These are phyloP conservation scores for Teratosphaeria epicoccoides DNA, from an alignment of 2,329 filamentous ascomycete genomes.

Conservation along the genomic window DNA sequence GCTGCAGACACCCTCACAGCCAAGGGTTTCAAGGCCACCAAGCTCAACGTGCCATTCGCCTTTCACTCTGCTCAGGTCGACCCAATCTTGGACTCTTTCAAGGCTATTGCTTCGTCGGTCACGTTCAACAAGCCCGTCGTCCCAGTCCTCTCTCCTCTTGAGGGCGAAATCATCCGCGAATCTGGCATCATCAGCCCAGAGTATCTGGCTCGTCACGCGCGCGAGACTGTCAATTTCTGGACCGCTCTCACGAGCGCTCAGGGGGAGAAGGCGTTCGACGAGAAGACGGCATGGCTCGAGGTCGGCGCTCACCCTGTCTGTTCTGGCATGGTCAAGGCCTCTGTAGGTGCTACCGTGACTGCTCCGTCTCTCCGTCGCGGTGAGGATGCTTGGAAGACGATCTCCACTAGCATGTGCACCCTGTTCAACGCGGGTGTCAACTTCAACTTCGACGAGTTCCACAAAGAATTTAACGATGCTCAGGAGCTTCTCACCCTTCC, in stretches of 20 bases:
- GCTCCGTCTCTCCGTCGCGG: conserved; percentile 52
- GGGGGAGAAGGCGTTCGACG: conserved; percentile 48
- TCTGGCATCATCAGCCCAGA: conserved; percentile 46
- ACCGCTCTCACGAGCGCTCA: conserved; percentile 51
- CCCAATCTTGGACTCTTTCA: conserved; percentile 51
- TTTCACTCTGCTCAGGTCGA: conserved; percentile 59
- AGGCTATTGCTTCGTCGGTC: conserved; percentile 43
- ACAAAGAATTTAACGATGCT: conserved; percentile 48
- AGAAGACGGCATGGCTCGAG: conserved; percentile 61
- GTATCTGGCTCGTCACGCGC: conserved; percentile 55
- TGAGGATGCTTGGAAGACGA: conserved; percentile 54
- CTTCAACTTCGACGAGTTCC: conserved; percentile 62
- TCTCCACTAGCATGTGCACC: conserved; percentile 46
- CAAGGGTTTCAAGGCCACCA: conserved; percentile 49
- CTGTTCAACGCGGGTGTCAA: conserved; percentile 53
- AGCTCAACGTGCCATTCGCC: conserved; percentile 55
- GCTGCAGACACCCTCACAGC: conserved; percentile 40
- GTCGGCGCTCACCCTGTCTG: conserved; percentile 65
- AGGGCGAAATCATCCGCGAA: conserved; percentile 49
- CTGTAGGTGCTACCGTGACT: conserved; percentile 46
- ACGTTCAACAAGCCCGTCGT: conserved; percentile 48
- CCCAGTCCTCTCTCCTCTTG: conserved; percentile 58
- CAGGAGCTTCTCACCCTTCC: conserved; percentile 55
- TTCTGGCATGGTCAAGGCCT: conserved; percentile 56
- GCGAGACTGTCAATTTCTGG: conserved; percentile 60